Evolutionary conservation across 352 stramenopile species (phyloP).

Genomic region (Phytophthora meadii): DNA sequence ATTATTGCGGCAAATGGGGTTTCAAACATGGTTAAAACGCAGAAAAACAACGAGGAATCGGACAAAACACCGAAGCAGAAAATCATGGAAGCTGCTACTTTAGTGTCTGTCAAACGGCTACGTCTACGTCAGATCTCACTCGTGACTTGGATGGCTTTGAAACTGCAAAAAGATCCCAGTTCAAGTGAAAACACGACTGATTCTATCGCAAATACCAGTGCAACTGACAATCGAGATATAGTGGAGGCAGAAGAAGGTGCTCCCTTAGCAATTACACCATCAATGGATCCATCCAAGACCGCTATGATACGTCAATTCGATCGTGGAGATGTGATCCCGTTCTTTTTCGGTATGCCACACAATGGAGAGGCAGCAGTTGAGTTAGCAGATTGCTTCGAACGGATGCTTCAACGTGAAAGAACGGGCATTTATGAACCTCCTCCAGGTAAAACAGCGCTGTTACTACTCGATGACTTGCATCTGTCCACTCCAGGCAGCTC

Average conservation of each 20-base stretch:
- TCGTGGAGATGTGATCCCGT: conserved; percentile 48
- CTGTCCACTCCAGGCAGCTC: conserved; percentile 21
- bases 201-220: neutral
- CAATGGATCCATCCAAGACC: conserved; percentile 3
- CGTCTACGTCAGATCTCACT: conserved; percentile 56
- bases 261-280: conserved; percentile 21
- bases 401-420: conserved; percentile 65
- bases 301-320: conserved; percentile 40
- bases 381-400: conserved; percentile 50
- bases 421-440: conserved; percentile 57
- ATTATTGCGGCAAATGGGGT: conserved; percentile 18
- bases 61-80: conserved; percentile 13
- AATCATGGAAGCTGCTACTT: conserved; percentile 17
- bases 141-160: conserved; percentile 40
- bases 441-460: conserved; percentile 54
- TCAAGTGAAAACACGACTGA: neutral
- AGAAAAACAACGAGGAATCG: neutral
- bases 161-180: conserved; percentile 28
- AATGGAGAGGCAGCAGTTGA: conserved; percentile 25
- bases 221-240: conserved; percentile 1
- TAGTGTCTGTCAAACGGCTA: conserved; percentile 52
- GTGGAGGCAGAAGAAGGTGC: conserved; percentile 23
- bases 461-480: conserved; percentile 68
- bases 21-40: neutral
- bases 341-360: conserved; percentile 52